Evolutionary conservation across 441 rosid species (phyloP), one percentile per base, ranked within the genome.

Genomic region (Jatropha multifida): DNA sequence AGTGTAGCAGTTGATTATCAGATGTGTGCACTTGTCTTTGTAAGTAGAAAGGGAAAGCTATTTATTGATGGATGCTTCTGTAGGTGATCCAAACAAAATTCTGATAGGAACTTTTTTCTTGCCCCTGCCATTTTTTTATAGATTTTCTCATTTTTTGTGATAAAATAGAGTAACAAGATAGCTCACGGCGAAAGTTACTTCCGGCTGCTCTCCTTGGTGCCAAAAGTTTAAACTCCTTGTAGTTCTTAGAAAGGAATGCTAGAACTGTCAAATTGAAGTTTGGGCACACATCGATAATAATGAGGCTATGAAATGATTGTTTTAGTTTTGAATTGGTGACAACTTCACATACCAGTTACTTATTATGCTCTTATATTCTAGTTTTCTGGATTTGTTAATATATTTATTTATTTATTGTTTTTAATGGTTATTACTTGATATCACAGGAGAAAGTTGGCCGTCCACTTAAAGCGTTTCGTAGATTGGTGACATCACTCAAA

Each of bases 361-460:
- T 27, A 26, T 4, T 52, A 42, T 48, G 65, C 37, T 56, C 2
- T n/a, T 41, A 13, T 17, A 40, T 41, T 55, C 2, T 9, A 44
- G 12, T 15, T 12, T 14, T 14, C 15, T 59, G 13, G 10, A 13
- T 52, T 15, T 7, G 56, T 51, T 42, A 32, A 15, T 11, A 44
- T 11, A 44, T 44, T 17, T 52, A 2, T 44, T 17, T 52, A 2
- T 17, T 6, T 18, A 5, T 13, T 32, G 3, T 17, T 17, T 14
- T 41, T 26, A 54, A 26, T 26, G 41, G 7, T 59, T 51, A 12
- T 52, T 73, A 44, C 40, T 48, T 11, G 48, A 54, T 61, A 65
- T 81, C 38, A 20, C 89, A 93, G 99, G 94, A 90, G 54, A 95
- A 95, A 84, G 81, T 87, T 2, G 97, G 96, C 66, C 93, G 83